Evolutionary conservation across 257 asterid species (phyloP).

Genomic region (Leonotis leonurus): DNA sequence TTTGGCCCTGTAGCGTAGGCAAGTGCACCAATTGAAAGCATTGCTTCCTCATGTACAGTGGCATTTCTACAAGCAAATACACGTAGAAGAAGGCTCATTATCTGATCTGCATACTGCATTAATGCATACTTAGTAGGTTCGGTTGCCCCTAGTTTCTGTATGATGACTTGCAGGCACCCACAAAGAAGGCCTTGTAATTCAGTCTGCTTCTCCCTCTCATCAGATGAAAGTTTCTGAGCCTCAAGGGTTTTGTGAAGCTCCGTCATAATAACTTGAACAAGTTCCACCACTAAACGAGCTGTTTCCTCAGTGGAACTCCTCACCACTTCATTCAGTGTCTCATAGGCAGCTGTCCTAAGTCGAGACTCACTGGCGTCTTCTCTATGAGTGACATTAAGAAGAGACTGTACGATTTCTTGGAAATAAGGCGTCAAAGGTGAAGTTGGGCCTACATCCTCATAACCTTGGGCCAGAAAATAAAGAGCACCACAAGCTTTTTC

Average conservation of each 20-base stretch:
- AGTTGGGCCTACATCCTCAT: slow-evolving; percentile 49
- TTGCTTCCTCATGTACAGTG: slow-evolving; percentile 78
- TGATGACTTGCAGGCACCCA: slow-evolving; percentile 70
- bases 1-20: slow-evolving; percentile 63
- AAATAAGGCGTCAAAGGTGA: slow-evolving; percentile 62
- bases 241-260: slow-evolving; percentile 70
- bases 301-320: slow-evolving; percentile 76
- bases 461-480: slow-evolving; percentile 69
- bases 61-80: slow-evolving; percentile 77
- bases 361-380: slow-evolving; percentile 76
- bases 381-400: slow-evolving; percentile 60
- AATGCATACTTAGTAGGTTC: slow-evolving; percentile 50
- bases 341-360: slow-evolving; percentile 71
- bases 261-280: slow-evolving; percentile 60
- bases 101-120: slow-evolving; percentile 66
- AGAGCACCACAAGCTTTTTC: slow-evolving; percentile 84
- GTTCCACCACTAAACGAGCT: slow-evolving; percentile 52
- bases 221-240: slow-evolving; percentile 60
- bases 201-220: slow-evolving; percentile 67
- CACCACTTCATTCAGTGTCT: slow-evolving; percentile 73
- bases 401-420: slow-evolving; percentile 65
- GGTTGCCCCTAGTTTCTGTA: slow-evolving; percentile 55
- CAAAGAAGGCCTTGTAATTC: slow-evolving; percentile 77
- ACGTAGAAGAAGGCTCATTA: slow-evolving; percentile 59
- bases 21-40: slow-evolving; percentile 85